Evolutionary conservation across 208 protist genomes (phyloP).

Genomic region (Phytomonas sp.): DNA sequence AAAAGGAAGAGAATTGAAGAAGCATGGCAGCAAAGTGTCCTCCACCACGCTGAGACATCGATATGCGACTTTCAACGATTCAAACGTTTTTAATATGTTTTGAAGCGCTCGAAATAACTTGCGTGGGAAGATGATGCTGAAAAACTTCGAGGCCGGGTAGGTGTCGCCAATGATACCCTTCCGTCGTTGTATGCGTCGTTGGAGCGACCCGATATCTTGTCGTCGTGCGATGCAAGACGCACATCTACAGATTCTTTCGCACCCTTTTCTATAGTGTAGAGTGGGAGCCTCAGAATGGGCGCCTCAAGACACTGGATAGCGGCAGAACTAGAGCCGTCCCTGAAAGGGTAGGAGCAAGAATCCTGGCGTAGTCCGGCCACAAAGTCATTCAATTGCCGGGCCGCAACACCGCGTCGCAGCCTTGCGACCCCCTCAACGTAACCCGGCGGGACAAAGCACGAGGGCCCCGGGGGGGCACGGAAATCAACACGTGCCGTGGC

Average conservation of each 20-base stretch:
- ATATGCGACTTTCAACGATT: not conserved
- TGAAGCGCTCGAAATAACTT: conserved; percentile 6
- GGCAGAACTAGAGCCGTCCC: not conserved
- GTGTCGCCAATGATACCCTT: not conserved
- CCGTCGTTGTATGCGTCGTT: not conserved
- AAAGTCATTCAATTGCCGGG: conserved; percentile 16
- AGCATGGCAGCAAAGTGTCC: not conserved
- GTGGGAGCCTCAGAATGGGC: conserved; percentile 58
- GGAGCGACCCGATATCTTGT: not conserved
- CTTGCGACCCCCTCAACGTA: conserved; percentile 77
- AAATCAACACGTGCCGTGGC: conserved; percentile 45
- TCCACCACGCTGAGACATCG: not conserved
- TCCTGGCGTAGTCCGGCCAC: conserved; percentile 22
- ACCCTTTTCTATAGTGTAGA: conserved; percentile 17
- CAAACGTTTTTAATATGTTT: conserved; percentile 5
- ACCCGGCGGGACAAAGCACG: conserved; percentile 44
- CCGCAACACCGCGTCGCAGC: conserved; percentile 34
- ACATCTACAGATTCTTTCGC: conserved; percentile 34
- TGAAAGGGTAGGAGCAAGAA: conserved; percentile 3
- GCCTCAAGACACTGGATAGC: conserved; percentile 8
- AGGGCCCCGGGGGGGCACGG: conserved; percentile 46
- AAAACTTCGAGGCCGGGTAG: conserved; percentile 1
- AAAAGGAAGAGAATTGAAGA: not conserved
- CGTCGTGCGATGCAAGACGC: conserved; percentile 22
- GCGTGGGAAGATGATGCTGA: not conserved